These are phyloP conservation scores for Plectosphaerella plurivora DNA, from an alignment of 2,329 filamentous ascomycete genomes.

Conservation along the genomic window DNA sequence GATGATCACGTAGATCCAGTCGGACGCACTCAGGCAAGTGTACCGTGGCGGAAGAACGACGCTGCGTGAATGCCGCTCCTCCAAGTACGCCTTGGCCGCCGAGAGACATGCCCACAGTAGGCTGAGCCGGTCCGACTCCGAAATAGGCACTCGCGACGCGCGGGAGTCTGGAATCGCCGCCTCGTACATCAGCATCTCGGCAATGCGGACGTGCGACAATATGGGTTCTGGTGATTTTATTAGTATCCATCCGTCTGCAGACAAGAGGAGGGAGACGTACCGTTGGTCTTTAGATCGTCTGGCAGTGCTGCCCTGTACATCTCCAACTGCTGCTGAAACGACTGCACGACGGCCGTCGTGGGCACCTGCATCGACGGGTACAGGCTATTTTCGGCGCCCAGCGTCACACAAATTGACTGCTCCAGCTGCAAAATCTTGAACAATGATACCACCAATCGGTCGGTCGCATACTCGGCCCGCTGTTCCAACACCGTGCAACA, in stretches of 20 bases:
- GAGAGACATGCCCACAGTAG: slow-evolving; percentile 41
- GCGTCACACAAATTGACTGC: slow-evolving; percentile 39
- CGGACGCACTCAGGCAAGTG: slow-evolving; percentile 38
- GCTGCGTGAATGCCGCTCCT: slow-evolving; percentile 23
- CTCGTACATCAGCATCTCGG: slow-evolving; percentile 43
- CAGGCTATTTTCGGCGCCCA: slow-evolving; percentile 21
- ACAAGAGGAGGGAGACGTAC: slow-evolving; percentile 16
- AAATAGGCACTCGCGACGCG: slow-evolving; percentile 8
- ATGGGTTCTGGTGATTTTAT: slow-evolving; percentile 26
- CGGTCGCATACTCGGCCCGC: slow-evolving; percentile 36
- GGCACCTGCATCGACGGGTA: slow-evolving; percentile 30
- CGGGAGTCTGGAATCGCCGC: slow-evolving; percentile 35
- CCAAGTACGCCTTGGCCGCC: slow-evolving; percentile 35
- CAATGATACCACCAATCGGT: slow-evolving; percentile 39
- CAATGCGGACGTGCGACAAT: slow-evolving; percentile 35
- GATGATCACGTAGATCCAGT: slow-evolving; percentile 42
- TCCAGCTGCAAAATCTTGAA: slow-evolving; percentile 43
- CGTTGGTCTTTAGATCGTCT: slow-evolving; percentile 24
- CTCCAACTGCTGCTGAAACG: slow-evolving; percentile 39
- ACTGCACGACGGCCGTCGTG: slow-evolving; percentile 34
- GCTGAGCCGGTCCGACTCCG: slow-evolving; percentile 31
- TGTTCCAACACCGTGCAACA: slow-evolving; percentile 37
- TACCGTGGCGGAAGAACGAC: slow-evolving; percentile 30
- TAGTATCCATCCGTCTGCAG: neutral
- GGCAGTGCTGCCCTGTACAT: slow-evolving; percentile 31